Conservation (phyloP, 495 filamentous ascomycete genomes). For the Penicillium alfredii region DNA sequence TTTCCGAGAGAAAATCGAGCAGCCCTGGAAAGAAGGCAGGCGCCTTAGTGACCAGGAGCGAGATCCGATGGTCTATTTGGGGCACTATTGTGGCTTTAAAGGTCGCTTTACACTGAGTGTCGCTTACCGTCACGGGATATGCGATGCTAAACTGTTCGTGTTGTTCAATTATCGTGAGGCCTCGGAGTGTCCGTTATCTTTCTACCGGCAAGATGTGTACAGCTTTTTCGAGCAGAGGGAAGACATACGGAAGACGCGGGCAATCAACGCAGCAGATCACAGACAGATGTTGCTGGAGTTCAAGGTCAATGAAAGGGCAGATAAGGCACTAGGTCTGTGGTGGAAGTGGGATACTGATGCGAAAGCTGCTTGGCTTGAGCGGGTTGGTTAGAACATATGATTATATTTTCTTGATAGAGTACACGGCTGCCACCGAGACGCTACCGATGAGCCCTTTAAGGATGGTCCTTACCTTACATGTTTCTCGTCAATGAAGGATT, state of each 20-base stretch:
- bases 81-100: too few relatives aligned
- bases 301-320: constrained; percentile 4
- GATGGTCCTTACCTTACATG: too few relatives aligned
- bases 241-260: constrained; percentile 3
- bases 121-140: too few relatives aligned
- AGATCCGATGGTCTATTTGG: constrained; percentile 3
- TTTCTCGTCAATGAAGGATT: too few relatives aligned
- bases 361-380: too few relatives aligned
- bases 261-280: constrained; percentile 1
- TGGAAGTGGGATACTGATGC: constrained; percentile 18
- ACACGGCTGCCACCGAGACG: too few relatives aligned
- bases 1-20: constrained; percentile 4
- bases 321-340: constrained; percentile 1
- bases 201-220: constrained; percentile 5
- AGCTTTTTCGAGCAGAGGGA: constrained; percentile 6
- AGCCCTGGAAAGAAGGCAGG: constrained; percentile 5
- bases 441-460: too few relatives aligned
- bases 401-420: too few relatives aligned
- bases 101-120: too few relatives aligned
- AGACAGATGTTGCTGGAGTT: constrained; percentile 12
- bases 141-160: not conserved
- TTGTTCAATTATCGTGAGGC: constrained; percentile 4
- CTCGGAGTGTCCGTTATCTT: constrained; percentile 3
- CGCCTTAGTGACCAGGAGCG: constrained; percentile 1
- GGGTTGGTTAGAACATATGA: too few relatives aligned